Evolutionary conservation across 1,284 basidiomycete genomes (phyloP).

Genomic region (Austropuccinia psidii): DNA sequence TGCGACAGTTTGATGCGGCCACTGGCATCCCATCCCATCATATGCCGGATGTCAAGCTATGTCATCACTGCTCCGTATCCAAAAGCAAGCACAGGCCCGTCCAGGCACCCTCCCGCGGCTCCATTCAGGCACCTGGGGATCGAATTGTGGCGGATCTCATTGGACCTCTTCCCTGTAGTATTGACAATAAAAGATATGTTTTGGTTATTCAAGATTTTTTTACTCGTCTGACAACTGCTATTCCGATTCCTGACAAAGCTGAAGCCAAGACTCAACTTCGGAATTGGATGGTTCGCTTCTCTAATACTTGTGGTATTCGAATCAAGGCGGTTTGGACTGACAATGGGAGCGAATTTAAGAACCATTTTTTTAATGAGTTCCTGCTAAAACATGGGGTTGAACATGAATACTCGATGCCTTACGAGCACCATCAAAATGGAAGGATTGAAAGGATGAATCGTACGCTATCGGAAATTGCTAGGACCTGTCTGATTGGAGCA

Average conservation of each 20-base stretch:
- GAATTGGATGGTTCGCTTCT: neutral
- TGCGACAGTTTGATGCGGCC: too few species aligned
- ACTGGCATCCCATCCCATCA: too few species aligned
- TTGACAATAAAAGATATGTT: neutral
- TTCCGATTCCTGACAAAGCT: neutral
- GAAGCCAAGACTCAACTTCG: neutral
- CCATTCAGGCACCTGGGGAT: neutral
- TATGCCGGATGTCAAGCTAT: neutral
- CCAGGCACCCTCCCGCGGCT: neutral
- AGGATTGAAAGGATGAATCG: neutral
- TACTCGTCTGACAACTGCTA: neutral
- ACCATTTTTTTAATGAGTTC: neutral
- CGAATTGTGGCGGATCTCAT: neutral
- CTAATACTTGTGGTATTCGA: neutral
- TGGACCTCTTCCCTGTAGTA: neutral
- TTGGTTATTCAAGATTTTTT: neutral
- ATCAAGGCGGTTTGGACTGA: neutral
- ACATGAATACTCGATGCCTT: neutral
- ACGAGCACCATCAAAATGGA: conserved; percentile 16
- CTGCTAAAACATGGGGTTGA: neutral
- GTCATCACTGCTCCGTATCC: neutral
- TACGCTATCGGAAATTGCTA: neutral
- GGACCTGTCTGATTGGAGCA: neutral
- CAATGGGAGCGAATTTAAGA: neutral
- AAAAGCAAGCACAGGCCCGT: neutral